Conservation (phyloP, 768 basidiomycete genomes). For the Boletellus ananiceps region DNA sequence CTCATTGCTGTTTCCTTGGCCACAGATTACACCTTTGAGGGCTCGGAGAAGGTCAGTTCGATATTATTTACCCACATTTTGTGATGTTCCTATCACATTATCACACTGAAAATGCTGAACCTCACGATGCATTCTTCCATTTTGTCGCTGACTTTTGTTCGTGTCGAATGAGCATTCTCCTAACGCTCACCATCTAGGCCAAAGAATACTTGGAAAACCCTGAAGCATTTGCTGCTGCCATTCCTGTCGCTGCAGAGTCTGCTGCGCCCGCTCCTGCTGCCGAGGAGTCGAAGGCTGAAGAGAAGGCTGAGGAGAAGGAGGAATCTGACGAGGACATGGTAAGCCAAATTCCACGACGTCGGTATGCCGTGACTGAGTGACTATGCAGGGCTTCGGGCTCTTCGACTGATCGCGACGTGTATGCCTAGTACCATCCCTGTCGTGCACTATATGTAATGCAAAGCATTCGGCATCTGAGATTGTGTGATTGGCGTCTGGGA, state of each 20-base stretch:
- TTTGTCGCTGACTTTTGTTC: conserved; percentile 27
- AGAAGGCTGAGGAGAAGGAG: conserved; percentile 81
- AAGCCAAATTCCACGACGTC: conserved; percentile 19
- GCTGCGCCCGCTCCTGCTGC: conserved; percentile 47
- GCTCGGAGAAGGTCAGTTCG: conserved; percentile 76
- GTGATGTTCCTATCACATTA: conserved; percentile 30
- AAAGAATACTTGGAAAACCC: conserved; percentile 98
- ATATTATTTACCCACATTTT: conserved; percentile 1
- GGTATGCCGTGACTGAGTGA: neutral
- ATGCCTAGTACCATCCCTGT: conserved; percentile 12
- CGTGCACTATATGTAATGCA: conserved; percentile 22
- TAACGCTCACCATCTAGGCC: conserved; percentile 45
- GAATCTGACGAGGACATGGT: conserved; percentile 90
- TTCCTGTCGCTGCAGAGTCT: conserved; percentile 53
- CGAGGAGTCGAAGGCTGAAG: conserved; percentile 57
- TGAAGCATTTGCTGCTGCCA: conserved; percentile 89
- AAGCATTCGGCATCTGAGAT: conserved; percentile 9
- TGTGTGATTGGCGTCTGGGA: neutral
- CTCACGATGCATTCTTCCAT: conserved; percentile 36
- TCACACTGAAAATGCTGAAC: conserved; percentile 88
- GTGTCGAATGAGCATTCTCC: neutral
- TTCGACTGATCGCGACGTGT: conserved; percentile 58
- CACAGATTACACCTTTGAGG: conserved; percentile 95
- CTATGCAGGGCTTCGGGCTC: conserved; percentile 80
- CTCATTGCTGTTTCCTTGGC: conserved; percentile 81